phyloP scores from a whole-genome alignment of 2,329 filamentous ascomycete species.

The Epichloe sibirici region DNA sequence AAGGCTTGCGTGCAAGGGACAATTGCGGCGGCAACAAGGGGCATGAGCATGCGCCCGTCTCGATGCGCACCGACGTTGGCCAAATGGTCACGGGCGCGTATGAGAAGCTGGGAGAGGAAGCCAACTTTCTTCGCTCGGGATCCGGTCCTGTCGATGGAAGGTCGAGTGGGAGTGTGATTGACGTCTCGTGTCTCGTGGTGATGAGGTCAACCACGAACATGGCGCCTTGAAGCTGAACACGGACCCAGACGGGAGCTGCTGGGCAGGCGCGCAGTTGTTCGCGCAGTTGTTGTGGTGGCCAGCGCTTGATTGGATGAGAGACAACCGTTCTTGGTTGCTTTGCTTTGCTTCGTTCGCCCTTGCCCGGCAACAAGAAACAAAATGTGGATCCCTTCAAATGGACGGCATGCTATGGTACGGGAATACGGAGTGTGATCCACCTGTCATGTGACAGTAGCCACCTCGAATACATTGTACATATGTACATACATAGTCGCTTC shows the following conservation, averaged over 20 bases:
- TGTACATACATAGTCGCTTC: too few relatives aligned
- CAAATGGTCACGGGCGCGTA: not conserved
- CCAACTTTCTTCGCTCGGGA: not conserved
- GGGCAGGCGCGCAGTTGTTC: not conserved
- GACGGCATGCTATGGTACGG: too few relatives aligned
- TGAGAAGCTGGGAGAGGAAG: not conserved
- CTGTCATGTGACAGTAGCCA: too few relatives aligned
- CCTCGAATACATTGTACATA: too few relatives aligned
- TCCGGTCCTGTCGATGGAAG: not conserved
- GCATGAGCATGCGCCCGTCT: not conserved
- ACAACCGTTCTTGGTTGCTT: not conserved
- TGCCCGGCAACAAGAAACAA: slow-evolving; percentile 10
- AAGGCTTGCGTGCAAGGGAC: too few relatives aligned
- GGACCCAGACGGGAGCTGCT: not conserved
- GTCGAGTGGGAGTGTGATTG: not conserved
- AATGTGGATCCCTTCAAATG: not conserved
- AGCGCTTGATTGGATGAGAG: slow-evolving; percentile 9
- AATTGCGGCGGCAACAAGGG: too few relatives aligned
- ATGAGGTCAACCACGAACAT: not conserved
- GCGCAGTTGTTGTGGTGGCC: slow-evolving; percentile 9
- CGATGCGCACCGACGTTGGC: not conserved
- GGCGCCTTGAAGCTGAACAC: not conserved
- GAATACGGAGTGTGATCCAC: too few relatives aligned
- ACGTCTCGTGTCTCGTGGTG: not conserved
- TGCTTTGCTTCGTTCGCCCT: not conserved